A percentile compares a stretch with the other conserved stretches of the same genome.
phyloP scores from a whole-genome alignment of 2,329 filamentous ascomycete genomes.

The Diaporthe australafricana region DNA sequence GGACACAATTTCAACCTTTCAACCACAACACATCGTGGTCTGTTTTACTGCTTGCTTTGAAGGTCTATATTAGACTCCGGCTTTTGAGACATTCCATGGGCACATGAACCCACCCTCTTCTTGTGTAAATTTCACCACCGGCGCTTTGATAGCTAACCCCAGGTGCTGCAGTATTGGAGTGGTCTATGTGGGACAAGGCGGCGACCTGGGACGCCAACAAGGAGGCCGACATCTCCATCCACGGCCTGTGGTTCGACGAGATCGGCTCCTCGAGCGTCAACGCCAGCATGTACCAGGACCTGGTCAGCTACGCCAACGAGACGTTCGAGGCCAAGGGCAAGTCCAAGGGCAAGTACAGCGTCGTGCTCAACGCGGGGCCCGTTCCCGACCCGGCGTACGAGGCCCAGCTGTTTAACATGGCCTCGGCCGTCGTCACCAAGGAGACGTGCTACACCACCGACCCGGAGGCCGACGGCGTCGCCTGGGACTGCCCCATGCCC shows the following conservation, averaged over 20 bases:
- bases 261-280: slow-evolving; percentile 30
- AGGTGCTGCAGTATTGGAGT: slow-evolving; percentile 27
- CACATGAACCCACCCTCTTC: no score
- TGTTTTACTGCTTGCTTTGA: no score
- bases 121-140: no score
- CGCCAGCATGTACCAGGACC: slow-evolving; percentile 23
- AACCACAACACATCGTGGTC: no score
- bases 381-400: slow-evolving; percentile 49
- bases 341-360: slow-evolving; percentile 28
- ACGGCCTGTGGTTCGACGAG: slow-evolving; percentile 40
- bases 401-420: slow-evolving; percentile 47
- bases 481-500: slow-evolving; percentile 34
- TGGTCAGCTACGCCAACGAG: slow-evolving; percentile 31
- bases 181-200: slow-evolving; percentile 36
- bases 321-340: slow-evolving; percentile 26
- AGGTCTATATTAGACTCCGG: no score
- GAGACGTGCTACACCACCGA: slow-evolving; percentile 39
- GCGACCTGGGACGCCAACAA: slow-evolving; percentile 31
- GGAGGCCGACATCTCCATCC: slow-evolving; percentile 37
- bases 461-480: slow-evolving; percentile 22
- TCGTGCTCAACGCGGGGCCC: slow-evolving; percentile 37
- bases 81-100: no score
- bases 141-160: no score
- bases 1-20: no score
- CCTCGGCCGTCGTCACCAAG: slow-evolving; percentile 38